Conservation (phyloP, 306 rosid genomes). For the Ceratonia siliqua region DNA sequence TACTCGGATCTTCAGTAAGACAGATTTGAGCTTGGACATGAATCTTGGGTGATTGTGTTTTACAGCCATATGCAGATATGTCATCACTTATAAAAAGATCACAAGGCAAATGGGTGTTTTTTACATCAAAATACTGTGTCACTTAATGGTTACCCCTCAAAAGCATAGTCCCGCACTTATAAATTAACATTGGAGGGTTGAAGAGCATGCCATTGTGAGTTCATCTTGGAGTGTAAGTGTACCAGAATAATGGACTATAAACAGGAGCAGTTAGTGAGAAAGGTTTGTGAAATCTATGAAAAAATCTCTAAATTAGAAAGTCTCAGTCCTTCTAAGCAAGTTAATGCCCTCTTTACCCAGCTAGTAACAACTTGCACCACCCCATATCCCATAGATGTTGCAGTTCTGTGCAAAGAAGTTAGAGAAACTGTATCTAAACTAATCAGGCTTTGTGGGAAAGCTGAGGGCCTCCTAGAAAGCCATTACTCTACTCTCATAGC, state of each 20-base stretch:
- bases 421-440: conserved; percentile 58
- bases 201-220: background rate
- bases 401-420: conserved; percentile 35
- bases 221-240: background rate
- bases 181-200: conserved; percentile 24
- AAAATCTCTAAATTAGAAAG: conserved; percentile 51
- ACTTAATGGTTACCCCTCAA: conserved; percentile 19
- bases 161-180: conserved; percentile 10
- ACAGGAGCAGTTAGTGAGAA: conserved; percentile 41
- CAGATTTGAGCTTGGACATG: background rate
- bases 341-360: conserved; percentile 64
- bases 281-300: conserved; percentile 50
- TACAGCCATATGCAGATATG: conserved; percentile 25
- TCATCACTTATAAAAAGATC: background rate
- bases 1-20: background rate
- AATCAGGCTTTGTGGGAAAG: conserved; percentile 63
- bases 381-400: conserved; percentile 49
- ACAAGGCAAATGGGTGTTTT: conserved; percentile 13
- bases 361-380: conserved; percentile 63
- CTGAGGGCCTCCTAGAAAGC: conserved; percentile 70
- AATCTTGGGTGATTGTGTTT: conserved; percentile 11
- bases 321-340: conserved; percentile 70
- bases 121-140: conserved; percentile 30
- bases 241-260: conserved; percentile 49
- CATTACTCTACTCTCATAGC: conserved; percentile 58